Evolutionary conservation across 495 filamentous ascomycete genomes (phyloP).

Genomic region (Trichoderma reesei): DNA sequence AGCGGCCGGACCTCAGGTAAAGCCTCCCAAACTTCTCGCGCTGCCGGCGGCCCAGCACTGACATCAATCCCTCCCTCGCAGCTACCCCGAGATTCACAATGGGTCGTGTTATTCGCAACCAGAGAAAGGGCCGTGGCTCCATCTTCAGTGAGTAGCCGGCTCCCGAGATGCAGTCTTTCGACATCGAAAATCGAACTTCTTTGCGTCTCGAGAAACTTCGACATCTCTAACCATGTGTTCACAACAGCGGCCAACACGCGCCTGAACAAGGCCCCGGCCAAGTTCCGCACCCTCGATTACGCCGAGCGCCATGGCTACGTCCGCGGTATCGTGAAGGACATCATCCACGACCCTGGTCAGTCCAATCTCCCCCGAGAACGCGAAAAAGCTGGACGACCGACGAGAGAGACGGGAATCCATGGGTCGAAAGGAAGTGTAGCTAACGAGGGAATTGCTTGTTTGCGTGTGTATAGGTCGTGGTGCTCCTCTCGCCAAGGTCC

Average conservation of each 20-base stretch:
- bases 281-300: constrained; percentile 92
- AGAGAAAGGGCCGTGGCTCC: constrained; percentile 95
- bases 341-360: constrained; percentile 90
- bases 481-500: constrained; percentile 91
- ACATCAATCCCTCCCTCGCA: constrained; percentile 4
- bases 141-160: constrained; percentile 78
- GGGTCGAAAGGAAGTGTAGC: not conserved
- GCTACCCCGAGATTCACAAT: constrained; percentile 19
- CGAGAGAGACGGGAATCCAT: not conserved
- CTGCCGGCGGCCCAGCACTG: constrained; percentile 5
- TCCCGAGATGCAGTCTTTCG: not conserved
- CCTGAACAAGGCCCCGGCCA: constrained; percentile 38
- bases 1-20: constrained; percentile 11
- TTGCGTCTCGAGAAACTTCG: not conserved
- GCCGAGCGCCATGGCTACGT: constrained; percentile 95
- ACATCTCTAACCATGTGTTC: not conserved
- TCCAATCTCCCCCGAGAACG: not conserved
- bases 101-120: constrained; percentile 74
- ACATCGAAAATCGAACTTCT: not conserved
- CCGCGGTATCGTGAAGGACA: constrained; percentile 94
- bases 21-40: not conserved
- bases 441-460: not conserved
- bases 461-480: constrained; percentile 46
- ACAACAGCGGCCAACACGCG: constrained; percentile 11
- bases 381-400: not conserved